Base-by-base conservation (phyloP, 371 early-diverging fungal genomes). In the Mucor saturninus region DNA sequence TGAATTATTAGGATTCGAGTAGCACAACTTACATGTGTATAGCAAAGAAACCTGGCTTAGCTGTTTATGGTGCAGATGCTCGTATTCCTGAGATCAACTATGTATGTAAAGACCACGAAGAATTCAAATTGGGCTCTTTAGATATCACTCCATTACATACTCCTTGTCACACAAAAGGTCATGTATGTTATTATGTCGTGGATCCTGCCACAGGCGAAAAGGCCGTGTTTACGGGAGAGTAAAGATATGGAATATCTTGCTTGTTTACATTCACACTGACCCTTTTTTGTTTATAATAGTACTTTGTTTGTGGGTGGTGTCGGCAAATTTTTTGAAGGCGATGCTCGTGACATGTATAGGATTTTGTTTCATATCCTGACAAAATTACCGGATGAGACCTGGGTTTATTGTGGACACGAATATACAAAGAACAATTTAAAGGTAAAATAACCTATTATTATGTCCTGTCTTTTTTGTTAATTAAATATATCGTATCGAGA, bases 251-350 rank as follows among this genome's bases (percentile, higher is more conserved):
- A 42, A 15, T 51, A 13, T 15, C 29, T 21, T 40, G 3, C 37
- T 1, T 42, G 14, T 5, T 15, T 8, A 14, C 10, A n/a, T 45
- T 45, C 21, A 30, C 37, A n/a, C 48, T 49, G 26, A 38, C 15
- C n/a, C 8, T 54, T 50, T 21, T 21, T 53, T 68, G 64, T 4
- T 21, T 2, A 31, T 28, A 35, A 30, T 31, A 61, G 62, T 55
- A 82, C 83, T 13, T 54, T 77, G 3, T 79, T 81, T 71, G 56
- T 76, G 15, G 86, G 71, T 31, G 93, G 95, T 7, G 93, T 97
- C 59, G 98, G 98, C 2, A 85, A 93, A 37, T 95, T 98, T 74
- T 95, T 98, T 72, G 98, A 98, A 70, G 98, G 97, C 29, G 91
- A 90, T 31, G 88, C 94, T 2, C 81, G 86, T 28, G 90, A 95